phyloP scores from a whole-genome alignment of 352 stramenopile genomes.

The Phytophthora foliorum region DNA sequence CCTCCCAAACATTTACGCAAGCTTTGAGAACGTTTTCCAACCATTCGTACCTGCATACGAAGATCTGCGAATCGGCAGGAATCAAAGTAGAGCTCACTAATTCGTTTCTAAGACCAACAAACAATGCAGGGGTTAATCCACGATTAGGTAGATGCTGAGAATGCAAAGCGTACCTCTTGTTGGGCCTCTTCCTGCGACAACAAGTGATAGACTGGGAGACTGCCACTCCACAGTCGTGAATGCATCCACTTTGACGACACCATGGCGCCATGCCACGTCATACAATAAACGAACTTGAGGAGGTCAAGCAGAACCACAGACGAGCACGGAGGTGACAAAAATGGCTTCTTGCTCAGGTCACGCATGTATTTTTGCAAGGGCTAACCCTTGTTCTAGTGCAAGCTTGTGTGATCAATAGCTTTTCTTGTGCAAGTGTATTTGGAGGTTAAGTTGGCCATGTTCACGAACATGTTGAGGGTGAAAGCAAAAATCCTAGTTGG shows the following conservation, averaged over 20 bases:
- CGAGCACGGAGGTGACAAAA: neutral
- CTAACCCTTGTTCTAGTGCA: neutral
- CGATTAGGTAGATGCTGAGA: neutral
- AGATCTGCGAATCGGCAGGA: slow-evolving; percentile 47
- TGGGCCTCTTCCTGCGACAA: slow-evolving; percentile 35
- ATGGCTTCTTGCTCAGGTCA: neutral
- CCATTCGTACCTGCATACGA: slow-evolving; percentile 42
- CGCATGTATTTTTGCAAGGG: neutral
- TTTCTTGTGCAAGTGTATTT: too few relatives aligned
- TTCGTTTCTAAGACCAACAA: slow-evolving; percentile 27
- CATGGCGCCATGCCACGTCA: slow-evolving; percentile 29
- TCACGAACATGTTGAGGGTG: too few relatives aligned
- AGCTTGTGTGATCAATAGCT: neutral
- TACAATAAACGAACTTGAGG: neutral
- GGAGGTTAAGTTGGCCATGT: too few relatives aligned
- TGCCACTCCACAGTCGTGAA: slow-evolving; percentile 54
- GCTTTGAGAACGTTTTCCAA: neutral
- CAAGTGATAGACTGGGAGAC: slow-evolving; percentile 56
- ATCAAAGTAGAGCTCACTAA: slow-evolving; percentile 49
- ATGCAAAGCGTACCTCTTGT: slow-evolving; percentile 34
- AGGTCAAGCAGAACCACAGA: neutral
- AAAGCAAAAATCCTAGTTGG: too few relatives aligned
- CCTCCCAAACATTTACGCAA: neutral
- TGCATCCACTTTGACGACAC: slow-evolving; percentile 43
- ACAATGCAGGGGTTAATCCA: neutral